Evolutionary conservation across 139 green algal genomes (phyloP).

Genomic region (Parachlorella kessleri): DNA sequence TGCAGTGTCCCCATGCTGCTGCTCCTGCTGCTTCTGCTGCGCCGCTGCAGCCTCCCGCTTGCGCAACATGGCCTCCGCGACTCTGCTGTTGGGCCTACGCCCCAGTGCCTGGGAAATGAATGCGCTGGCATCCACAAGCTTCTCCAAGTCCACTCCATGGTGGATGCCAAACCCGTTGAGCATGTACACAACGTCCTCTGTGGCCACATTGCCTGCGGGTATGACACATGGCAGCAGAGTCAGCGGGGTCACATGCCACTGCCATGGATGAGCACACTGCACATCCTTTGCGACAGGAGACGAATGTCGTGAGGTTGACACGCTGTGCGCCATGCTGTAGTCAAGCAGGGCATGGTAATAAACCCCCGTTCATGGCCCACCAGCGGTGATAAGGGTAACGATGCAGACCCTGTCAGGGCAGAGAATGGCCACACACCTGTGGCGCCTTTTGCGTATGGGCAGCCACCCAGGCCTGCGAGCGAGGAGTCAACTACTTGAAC

Average conservation of each 20-base stretch:
- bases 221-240: too few relatives aligned
- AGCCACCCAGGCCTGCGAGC: slow-evolving; percentile 89
- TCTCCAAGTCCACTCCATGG: slow-evolving; percentile 76
- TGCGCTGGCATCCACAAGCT: slow-evolving; percentile 69
- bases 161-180: slow-evolving; percentile 84
- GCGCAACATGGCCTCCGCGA: slow-evolving; percentile 27
- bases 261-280: too few relatives aligned
- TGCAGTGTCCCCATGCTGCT: too few relatives aligned
- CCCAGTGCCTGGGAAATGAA: slow-evolving; percentile 70
- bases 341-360: too few relatives aligned
- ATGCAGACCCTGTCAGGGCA: too few relatives aligned
- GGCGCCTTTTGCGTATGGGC: slow-evolving; percentile 89
- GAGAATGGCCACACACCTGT: slow-evolving; percentile 31
- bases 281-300: too few relatives aligned
- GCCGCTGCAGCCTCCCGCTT: slow-evolving; percentile 8
- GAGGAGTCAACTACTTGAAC: slow-evolving; percentile 75
- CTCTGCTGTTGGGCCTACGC: slow-evolving; percentile 21
- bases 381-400: too few relatives aligned
- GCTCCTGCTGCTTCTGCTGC: background rate
- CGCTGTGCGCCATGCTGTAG: too few relatives aligned
- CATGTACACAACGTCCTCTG: slow-evolving; percentile 95
- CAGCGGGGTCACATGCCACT: too few relatives aligned
- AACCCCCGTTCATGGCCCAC: too few relatives aligned
- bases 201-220: slow-evolving; percentile 91
- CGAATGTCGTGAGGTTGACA: too few relatives aligned